These are phyloP conservation scores for Corymbia calophylla DNA, from an alignment of 441 rosid species.

Conservation along the genomic window DNA sequence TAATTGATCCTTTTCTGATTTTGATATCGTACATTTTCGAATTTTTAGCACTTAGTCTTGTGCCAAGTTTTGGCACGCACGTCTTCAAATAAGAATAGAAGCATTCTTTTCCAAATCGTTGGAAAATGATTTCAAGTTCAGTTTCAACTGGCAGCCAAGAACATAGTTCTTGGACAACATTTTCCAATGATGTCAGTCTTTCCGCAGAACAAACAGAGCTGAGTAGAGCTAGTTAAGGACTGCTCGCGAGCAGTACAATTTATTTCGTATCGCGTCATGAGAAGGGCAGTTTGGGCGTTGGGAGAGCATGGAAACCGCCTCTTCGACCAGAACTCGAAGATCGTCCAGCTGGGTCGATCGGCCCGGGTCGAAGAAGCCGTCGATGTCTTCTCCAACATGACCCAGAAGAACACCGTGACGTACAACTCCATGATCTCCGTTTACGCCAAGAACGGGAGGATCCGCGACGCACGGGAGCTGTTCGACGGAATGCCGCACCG, in stretches of 20 bases:
- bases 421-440: neutral
- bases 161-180: neutral
- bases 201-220: fast-evolving
- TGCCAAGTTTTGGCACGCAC: no score
- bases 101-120: no score
- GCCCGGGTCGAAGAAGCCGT: conserved; percentile 24
- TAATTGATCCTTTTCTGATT: no score
- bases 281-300: neutral
- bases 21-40: no score
- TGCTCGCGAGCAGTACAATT: neutral
- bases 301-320: conserved; percentile 10
- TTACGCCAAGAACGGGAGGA: conserved; percentile 22
- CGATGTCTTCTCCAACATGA: conserved; percentile 25
- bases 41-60: no score
- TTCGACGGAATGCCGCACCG: conserved; percentile 14
- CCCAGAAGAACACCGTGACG: conserved; percentile 6
- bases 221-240: neutral
- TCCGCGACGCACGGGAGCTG: conserved; percentile 15
- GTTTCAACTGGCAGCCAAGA: neutral
- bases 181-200: neutral
- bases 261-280: neutral
- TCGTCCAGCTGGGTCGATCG: conserved; percentile 21
- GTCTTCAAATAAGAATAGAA: no score
- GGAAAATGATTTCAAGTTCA: neutral
- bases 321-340: conserved; percentile 19